Evolutionary conservation across 1,139 yeast genomes (phyloP).

Genomic region (Yamadazyma sp.): DNA sequence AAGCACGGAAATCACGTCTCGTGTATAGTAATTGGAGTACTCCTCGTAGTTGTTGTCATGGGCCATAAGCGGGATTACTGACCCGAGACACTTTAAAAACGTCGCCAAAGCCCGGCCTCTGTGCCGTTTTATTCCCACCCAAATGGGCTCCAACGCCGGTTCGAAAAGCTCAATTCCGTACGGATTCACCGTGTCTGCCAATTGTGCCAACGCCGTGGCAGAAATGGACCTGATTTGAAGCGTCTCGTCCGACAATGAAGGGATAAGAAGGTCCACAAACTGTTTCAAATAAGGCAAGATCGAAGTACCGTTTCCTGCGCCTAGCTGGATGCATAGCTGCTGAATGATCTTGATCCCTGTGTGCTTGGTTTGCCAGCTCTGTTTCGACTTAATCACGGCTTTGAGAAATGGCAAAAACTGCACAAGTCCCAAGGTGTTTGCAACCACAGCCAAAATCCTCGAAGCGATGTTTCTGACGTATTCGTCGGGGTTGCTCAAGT

Average conservation of each 20-base stretch:
- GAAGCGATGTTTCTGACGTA: slow-evolving; percentile 77
- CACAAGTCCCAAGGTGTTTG: slow-evolving; percentile 74
- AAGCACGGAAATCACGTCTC: slow-evolving; percentile 66
- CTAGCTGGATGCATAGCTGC: slow-evolving; percentile 68
- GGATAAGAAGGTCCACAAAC: slow-evolving; percentile 59
- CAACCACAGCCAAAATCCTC: slow-evolving; percentile 81
- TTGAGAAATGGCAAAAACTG: slow-evolving; percentile 73
- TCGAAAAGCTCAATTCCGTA: slow-evolving; percentile 91
- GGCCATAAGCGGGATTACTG: slow-evolving; percentile 82
- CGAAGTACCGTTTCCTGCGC: slow-evolving; percentile 56
- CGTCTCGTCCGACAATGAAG: slow-evolving; percentile 70
- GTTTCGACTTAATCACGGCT: slow-evolving; percentile 79
- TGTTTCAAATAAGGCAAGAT: slow-evolving; percentile 72
- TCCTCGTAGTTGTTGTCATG: slow-evolving; percentile 54
- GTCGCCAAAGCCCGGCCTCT: slow-evolving; percentile 79
- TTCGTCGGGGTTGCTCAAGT: slow-evolving; percentile 81
- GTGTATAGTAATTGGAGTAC: slow-evolving; percentile 74
- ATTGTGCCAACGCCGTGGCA: slow-evolving; percentile 67
- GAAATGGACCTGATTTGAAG: slow-evolving; percentile 66
- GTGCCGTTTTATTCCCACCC: slow-evolving; percentile 77
- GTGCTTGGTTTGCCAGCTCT: slow-evolving; percentile 83
- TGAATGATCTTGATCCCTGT: slow-evolving; percentile 82
- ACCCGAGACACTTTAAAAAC: slow-evolving; percentile 76
- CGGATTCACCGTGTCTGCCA: slow-evolving; percentile 87
- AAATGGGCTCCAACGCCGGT: slow-evolving; percentile 63